phyloP scores from a whole-genome alignment of 2,329 filamentous ascomycete species.

The Xylariaceae sp. region DNA sequence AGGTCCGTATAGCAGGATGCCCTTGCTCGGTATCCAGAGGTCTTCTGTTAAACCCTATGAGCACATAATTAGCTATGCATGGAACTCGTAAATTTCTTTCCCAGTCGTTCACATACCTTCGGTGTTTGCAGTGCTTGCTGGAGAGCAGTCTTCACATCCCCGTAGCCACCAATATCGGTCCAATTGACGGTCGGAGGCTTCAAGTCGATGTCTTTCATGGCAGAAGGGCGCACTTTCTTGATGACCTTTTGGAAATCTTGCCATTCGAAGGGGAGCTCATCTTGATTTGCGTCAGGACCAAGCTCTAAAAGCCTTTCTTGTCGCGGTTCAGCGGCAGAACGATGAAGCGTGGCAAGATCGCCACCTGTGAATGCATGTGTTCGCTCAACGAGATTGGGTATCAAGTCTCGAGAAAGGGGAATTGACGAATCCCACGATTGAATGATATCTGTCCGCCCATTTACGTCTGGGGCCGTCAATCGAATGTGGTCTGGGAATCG shows the following conservation, averaged over 20 bases:
- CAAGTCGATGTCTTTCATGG: slow-evolving; percentile 85
- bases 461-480: slow-evolving; percentile 70
- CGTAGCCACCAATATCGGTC: slow-evolving; percentile 84
- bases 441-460: slow-evolving; percentile 70
- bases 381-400: slow-evolving; percentile 62
- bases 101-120: slow-evolving; percentile 24
- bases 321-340: slow-evolving; percentile 39
- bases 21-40: slow-evolving; percentile 63
- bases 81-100: neutral
- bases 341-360: slow-evolving; percentile 66
- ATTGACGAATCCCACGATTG: slow-evolving; percentile 52
- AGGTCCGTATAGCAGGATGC: slow-evolving; percentile 84
- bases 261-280: slow-evolving; percentile 22
- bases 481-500: slow-evolving; percentile 66
- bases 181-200: slow-evolving; percentile 83
- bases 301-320: slow-evolving; percentile 16
- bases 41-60: slow-evolving; percentile 29
- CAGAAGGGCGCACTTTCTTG: slow-evolving; percentile 68
- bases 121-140: slow-evolving; percentile 43
- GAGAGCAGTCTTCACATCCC: slow-evolving; percentile 64
- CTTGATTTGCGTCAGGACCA: slow-evolving; percentile 6
- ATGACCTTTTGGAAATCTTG: slow-evolving; percentile 64
- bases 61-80: slow-evolving; percentile 19
- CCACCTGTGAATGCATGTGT: slow-evolving; percentile 85
- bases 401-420: slow-evolving; percentile 46